Evolutionary conservation across 2,329 filamentous ascomycete genomes (phyloP).

Genomic region (Fusarium fracticaudum): DNA sequence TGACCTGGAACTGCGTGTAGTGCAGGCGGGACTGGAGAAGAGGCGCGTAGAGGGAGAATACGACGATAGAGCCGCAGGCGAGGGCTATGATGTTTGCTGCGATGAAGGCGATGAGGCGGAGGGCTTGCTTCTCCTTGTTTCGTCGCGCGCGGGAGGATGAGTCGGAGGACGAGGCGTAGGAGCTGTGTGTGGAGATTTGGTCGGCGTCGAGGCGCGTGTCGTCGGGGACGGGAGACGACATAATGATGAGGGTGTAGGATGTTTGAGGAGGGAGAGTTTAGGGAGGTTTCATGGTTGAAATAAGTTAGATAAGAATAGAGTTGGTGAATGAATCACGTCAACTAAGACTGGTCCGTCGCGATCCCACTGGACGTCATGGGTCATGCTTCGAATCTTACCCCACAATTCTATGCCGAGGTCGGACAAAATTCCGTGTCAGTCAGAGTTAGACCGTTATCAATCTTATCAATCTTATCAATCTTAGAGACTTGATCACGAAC

Average conservation of each 20-base stretch:
- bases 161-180: constrained; percentile 34
- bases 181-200: constrained; percentile 36
- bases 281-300: constrained; percentile 9
- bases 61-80: constrained; percentile 90
- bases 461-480: constrained; percentile 13
- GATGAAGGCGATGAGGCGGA: constrained; percentile 61
- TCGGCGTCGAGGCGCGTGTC: constrained; percentile 38
- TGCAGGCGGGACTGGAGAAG: constrained; percentile 86
- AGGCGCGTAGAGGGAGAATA: constrained; percentile 93
- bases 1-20: constrained; percentile 93
- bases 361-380: constrained; percentile 32
- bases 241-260: background rate
- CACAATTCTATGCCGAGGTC: constrained; percentile 27
- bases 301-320: background rate
- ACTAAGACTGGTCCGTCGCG: constrained; percentile 21
- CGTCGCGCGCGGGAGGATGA: constrained; percentile 37
- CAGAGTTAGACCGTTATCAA: background rate
- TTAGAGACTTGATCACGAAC: background rate
- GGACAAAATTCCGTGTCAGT: constrained; percentile 7
- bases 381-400: constrained; percentile 11
- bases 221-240: constrained; percentile 35
- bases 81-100: constrained; percentile 68
- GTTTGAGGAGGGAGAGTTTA: background rate
- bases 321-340: constrained; percentile 25
- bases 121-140: constrained; percentile 44